Conservation (phyloP, 257 asterid genomes). For the Petrea volubilis region DNA sequence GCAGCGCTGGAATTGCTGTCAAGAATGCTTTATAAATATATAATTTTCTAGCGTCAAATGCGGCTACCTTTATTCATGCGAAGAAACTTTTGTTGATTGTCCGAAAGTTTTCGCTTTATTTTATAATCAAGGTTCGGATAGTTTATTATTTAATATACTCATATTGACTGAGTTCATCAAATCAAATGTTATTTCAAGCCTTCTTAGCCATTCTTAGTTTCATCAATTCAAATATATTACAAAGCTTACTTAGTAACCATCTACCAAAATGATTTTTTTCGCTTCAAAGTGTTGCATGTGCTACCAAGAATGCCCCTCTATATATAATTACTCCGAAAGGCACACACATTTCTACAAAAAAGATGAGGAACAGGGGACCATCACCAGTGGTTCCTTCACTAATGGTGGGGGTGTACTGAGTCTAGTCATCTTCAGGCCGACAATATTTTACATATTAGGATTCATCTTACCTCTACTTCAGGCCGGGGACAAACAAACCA, state of each 20-base stretch:
- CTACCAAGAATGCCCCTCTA: neutral
- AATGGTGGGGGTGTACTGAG: neutral
- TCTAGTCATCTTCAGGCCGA: neutral
- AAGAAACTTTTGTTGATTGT: too few relatives aligned
- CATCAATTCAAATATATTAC: neutral
- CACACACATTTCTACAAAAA: neutral
- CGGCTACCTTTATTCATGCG: neutral
- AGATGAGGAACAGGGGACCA: neutral
- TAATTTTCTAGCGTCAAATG: constrained; percentile 5
- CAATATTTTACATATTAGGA: neutral
- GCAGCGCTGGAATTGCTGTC: neutral
- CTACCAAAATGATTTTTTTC: neutral
- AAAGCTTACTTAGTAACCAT: neutral
- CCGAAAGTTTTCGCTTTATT: too few relatives aligned
- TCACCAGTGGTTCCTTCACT: neutral
- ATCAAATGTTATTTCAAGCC: too few relatives aligned
- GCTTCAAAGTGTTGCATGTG: neutral
- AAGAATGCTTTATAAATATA: neutral
- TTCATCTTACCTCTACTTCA: neutral
- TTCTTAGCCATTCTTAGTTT: too few relatives aligned
- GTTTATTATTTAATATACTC: too few relatives aligned
- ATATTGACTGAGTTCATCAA: too few relatives aligned
- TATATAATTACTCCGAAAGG: neutral
- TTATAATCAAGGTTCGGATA: too few relatives aligned
- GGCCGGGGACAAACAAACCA: neutral